Evolutionary conservation across 306 rosid genomes (phyloP).

Genomic region (Rubus idaeus): DNA sequence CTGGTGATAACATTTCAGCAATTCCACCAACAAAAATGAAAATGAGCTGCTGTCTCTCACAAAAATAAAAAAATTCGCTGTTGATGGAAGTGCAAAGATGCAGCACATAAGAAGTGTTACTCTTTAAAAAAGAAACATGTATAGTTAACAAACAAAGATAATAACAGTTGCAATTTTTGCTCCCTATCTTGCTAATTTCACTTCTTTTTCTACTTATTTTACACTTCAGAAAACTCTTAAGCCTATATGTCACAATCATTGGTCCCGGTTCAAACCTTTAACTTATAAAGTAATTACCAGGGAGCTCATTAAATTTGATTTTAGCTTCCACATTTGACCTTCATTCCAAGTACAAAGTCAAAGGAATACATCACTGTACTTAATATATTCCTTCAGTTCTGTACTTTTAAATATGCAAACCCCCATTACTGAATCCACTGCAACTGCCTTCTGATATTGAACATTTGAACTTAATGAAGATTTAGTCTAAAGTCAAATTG

Average conservation of each 20-base stretch:
- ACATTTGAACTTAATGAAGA: neutral
- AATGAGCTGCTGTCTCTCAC: neutral
- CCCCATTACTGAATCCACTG: constrained; percentile 2
- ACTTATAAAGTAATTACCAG: neutral
- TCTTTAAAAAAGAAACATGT: neutral
- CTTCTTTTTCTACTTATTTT: neutral
- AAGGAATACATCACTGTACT: neutral
- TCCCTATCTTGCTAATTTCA: neutral
- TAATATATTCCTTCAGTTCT: neutral
- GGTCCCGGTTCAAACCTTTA: neutral
- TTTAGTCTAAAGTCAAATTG: constrained; percentile 9
- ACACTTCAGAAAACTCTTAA: neutral
- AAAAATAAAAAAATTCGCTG: neutral
- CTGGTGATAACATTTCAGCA: neutral
- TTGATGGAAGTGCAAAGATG: neutral
- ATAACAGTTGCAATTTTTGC: neutral
- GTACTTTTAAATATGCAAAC: neutral
- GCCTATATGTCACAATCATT: neutral
- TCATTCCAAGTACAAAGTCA: neutral
- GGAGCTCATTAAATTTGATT: neutral
- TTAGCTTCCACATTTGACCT: neutral
- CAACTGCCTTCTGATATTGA: constrained; percentile 10
- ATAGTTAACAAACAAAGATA: neutral
- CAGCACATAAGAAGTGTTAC: neutral
- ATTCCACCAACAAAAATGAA: neutral